A percentile compares a stretch with the other conserved stretches of the same genome.
phyloP scores from a whole-genome alignment of 164 flowering plant genomes.

The Liquidambar formosana region DNA sequence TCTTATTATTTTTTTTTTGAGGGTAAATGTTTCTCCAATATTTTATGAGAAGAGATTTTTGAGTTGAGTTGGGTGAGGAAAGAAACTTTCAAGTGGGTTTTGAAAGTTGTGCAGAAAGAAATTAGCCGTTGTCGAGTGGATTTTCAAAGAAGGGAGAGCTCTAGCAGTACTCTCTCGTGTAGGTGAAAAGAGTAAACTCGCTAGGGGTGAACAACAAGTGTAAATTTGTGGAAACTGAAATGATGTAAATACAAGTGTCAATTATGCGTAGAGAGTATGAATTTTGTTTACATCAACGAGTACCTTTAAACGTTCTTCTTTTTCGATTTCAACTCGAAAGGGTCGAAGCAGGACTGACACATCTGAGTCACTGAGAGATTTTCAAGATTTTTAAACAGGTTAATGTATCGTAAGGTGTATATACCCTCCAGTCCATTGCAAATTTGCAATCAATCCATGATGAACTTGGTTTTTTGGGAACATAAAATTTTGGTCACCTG shows the following conservation, averaged over 20 bases:
- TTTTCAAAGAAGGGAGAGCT: constrained; percentile 2
- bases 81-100: background rate
- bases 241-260: background rate
- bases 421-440: too few relatives aligned
- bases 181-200: background rate
- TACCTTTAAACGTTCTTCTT: background rate
- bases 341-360: too few relatives aligned
- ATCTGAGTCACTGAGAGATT: background rate
- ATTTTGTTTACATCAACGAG: background rate
- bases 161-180: background rate
- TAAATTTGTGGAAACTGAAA: background rate
- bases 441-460: background rate
- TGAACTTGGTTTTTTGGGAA: too few relatives aligned
- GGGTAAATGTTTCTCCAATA: background rate
- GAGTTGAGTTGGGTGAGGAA: constrained; percentile 1
- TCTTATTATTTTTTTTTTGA: too few relatives aligned
- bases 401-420: background rate
- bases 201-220: constrained; percentile 3
- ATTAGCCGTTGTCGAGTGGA: constrained; percentile 26
- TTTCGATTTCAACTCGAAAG: background rate
- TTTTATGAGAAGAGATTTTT: background rate
- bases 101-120: constrained; percentile 23
- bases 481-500: too few relatives aligned
- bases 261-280: background rate
- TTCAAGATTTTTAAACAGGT: background rate